Conservation (phyloP, 2,329 filamentous ascomycete genomes). For the Chaetomiaceae sp. region DNA sequence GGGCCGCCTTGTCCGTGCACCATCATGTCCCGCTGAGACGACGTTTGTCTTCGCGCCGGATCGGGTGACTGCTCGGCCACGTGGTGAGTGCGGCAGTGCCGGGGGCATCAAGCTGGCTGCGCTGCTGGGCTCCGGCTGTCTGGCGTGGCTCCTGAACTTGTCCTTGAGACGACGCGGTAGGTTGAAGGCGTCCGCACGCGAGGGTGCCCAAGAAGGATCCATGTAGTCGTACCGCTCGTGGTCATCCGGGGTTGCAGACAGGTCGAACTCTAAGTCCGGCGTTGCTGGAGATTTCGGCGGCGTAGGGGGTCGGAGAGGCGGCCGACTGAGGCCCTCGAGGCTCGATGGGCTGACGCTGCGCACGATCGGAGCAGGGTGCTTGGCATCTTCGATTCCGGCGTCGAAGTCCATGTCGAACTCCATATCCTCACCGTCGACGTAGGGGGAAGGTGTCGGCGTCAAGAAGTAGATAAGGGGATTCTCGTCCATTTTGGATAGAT, state of each 20-base stretch:
- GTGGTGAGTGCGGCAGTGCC: not conserved
- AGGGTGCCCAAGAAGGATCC: conserved; percentile 40
- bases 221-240: conserved; percentile 33
- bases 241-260: conserved; percentile 41
- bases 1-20: not conserved
- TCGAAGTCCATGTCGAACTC: conserved; percentile 42
- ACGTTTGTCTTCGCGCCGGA: not conserved
- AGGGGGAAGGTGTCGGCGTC: conserved; percentile 39
- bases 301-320: conserved; percentile 35
- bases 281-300: conserved; percentile 35
- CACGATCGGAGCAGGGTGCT: conserved; percentile 39
- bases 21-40: not conserved
- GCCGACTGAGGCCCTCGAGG: conserved; percentile 43
- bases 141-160: conserved; percentile 26
- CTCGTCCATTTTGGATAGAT: conserved; percentile 38
- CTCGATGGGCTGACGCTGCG: conserved; percentile 53
- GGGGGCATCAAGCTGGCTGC: conserved; percentile 31
- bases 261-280: conserved; percentile 38
- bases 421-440: conserved; percentile 36
- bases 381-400: conserved; percentile 50
- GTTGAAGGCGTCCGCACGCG: conserved; percentile 20
- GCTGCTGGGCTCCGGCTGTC: conserved; percentile 28
- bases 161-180: conserved; percentile 39
- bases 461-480: conserved; percentile 53
- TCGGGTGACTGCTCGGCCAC: conserved; percentile 4